A percentile compares a stretch with the other conserved stretches of the same genome.
Evolutionary conservation across 2,329 filamentous ascomycete genomes (phyloP).

Genomic region (Aureobasidium pullulans): DNA sequence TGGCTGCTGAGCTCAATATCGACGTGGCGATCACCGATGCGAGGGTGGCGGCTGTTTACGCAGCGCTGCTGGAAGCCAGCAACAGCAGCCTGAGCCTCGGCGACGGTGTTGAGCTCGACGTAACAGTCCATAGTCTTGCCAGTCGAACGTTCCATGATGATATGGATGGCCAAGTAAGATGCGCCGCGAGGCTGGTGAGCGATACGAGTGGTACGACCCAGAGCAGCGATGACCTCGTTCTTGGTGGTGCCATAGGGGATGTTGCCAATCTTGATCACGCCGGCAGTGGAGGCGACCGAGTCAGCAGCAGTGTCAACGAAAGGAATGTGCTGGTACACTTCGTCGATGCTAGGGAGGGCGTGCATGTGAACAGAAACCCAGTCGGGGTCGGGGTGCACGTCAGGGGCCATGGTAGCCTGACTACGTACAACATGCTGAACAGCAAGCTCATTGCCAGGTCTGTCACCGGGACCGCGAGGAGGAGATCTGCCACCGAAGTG

Average conservation of each 20-base stretch:
- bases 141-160: slow-evolving; percentile 52
- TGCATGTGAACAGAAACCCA: not conserved
- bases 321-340: slow-evolving; percentile 24
- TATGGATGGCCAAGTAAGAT: slow-evolving; percentile 43
- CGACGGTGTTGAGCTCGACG: slow-evolving; percentile 36
- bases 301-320: slow-evolving; percentile 20
- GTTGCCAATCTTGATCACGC: slow-evolving; percentile 28
- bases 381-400: slow-evolving; percentile 9
- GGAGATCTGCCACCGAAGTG: not conserved
- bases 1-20: slow-evolving; percentile 40
- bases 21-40: slow-evolving; percentile 42
- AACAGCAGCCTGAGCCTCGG: slow-evolving; percentile 34
- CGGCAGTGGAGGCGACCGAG: slow-evolving; percentile 16
- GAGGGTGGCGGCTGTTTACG: slow-evolving; percentile 32
- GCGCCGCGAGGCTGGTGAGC: slow-evolving; percentile 25
- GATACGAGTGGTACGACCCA: slow-evolving; percentile 37
- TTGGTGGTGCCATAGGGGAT: slow-evolving; percentile 46
- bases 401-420: not conserved
- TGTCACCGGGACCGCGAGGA: not conserved
- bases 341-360: slow-evolving; percentile 19
- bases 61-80: slow-evolving; percentile 31
- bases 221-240: slow-evolving; percentile 41
- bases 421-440: not conserved
- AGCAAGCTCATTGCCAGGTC: not conserved
- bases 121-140: slow-evolving; percentile 50